Base-by-base conservation (phyloP, 202 grass and related monocot species). In the Eragrostis tef region DNA sequence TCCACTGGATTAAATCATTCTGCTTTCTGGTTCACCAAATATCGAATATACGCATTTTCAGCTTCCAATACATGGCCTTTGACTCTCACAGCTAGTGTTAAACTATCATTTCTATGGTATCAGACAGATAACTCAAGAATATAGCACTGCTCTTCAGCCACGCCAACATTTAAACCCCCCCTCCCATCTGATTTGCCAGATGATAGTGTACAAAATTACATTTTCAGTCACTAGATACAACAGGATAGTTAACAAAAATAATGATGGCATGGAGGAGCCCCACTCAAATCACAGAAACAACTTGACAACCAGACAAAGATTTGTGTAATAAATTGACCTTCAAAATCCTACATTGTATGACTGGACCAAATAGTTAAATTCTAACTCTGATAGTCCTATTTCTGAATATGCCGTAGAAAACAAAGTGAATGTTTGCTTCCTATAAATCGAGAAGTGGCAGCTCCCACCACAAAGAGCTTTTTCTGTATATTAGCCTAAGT, bases 391-490 rank as follows among this genome's bases (percentile, higher is more conserved):
- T 26, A 45, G 41, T 63, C 29, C 21, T 36, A 34, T 47, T 36
- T 78, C 6, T 79, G 8, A 58, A 50, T 47, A 66, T 16, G 50
- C 16, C 0, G 34, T 15, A 67, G 0, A n/a, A 60, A 11, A 60
- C 15, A 61, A 48, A 21, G 24, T 53, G 13, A 56, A 66, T 3
- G 20, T 16, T 26, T 68, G 53, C 45, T 88, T 77, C 70, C 20
- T 44, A 63, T 36, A 34, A n/a, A 15, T 57, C 17, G 6, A 58
- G 12, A 66, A 31, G 31, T 21, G n/a, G 52, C 7, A 52, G 9
- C 29, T 49, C 39, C 49, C 6, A 10, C 13, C 2, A 41, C 5
- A 39, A 3, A 25, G 13, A 46, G 5, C 46, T 39, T 21, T 15
- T 84, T 58, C 66, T 19, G 11, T 17, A 45, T 12, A 29, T 29